These are phyloP conservation scores for Ilyonectria destructans DNA, from an alignment of 2,329 filamentous ascomycete species.

Conservation along the genomic window DNA sequence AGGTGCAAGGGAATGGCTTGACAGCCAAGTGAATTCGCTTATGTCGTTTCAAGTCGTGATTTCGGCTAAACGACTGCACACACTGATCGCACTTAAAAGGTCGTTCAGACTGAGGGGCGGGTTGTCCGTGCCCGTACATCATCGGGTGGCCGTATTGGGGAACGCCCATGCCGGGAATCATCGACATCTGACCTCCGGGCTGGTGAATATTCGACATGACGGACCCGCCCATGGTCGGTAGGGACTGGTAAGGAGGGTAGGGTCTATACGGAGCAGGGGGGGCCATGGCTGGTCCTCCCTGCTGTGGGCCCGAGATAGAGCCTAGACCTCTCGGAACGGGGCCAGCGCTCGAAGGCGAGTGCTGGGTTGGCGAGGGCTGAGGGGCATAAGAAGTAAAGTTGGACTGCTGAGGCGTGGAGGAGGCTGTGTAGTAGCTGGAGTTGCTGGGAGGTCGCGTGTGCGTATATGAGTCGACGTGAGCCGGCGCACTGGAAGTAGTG, in stretches of 20 bases:
- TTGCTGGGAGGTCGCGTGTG: conserved; percentile 69
- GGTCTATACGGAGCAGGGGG: conserved; percentile 69
- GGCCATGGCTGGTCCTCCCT: conserved; percentile 52
- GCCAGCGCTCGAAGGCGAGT: conserved; percentile 63
- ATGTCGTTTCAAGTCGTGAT: conserved; percentile 96
- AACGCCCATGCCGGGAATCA: conserved; percentile 75
- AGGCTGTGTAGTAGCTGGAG: conserved; percentile 73
- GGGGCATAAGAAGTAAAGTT: conserved; percentile 62
- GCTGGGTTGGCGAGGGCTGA: conserved; percentile 57
- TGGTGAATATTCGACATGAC: conserved; percentile 86
- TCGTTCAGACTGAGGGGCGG: conserved; percentile 76
- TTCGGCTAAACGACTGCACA: conserved; percentile 93
- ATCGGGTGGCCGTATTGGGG: conserved; percentile 71
- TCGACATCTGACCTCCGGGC: conserved; percentile 79
- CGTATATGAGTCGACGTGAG: conserved; percentile 72
- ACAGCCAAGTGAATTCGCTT: conserved; percentile 95
- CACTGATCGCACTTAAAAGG: conserved; percentile 97
- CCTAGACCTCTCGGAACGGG: conserved; percentile 59
- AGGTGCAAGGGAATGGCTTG: conserved; percentile 93
- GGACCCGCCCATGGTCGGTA: conserved; percentile 76
- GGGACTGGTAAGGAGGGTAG: conserved; percentile 64
- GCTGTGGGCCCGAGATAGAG: conserved; percentile 46
- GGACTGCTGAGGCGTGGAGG: conserved; percentile 64
- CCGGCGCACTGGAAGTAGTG: conserved; percentile 67
- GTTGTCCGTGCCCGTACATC: conserved; percentile 73